phyloP scores from a whole-genome alignment of 805 yeast species.

The Monosporozyma yasuniensis region DNA sequence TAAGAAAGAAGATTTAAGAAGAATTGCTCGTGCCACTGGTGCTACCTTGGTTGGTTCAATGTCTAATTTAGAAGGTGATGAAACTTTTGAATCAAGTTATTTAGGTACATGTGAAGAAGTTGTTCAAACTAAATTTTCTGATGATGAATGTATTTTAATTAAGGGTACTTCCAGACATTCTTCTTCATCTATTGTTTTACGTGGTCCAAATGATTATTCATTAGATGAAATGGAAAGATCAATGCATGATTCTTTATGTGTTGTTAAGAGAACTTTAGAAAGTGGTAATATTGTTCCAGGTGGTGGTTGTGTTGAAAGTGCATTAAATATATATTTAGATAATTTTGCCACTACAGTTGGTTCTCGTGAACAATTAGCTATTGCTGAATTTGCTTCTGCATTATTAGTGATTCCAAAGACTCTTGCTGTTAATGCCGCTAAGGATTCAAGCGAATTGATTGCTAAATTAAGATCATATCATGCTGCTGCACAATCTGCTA shows the following conservation, averaged over 20 bases:
- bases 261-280: slow-evolving; percentile 91
- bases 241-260: slow-evolving; percentile 85
- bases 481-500: slow-evolving; percentile 84
- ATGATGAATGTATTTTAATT: slow-evolving; percentile 91
- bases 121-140: slow-evolving; percentile 80
- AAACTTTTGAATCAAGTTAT: slow-evolving; percentile 74
- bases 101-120: slow-evolving; percentile 89
- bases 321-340: slow-evolving; percentile 87
- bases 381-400: slow-evolving; percentile 93
- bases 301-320: slow-evolving; percentile 98
- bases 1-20: slow-evolving; percentile 89
- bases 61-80: slow-evolving; percentile 94
- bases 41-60: slow-evolving; percentile 80
- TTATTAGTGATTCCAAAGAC: slow-evolving; percentile 91
- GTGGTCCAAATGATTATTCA: slow-evolving; percentile 93
- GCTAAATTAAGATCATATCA: slow-evolving; percentile 95
- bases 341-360: slow-evolving; percentile 97
- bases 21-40: slow-evolving; percentile 97
- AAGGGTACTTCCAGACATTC: slow-evolving; percentile 89
- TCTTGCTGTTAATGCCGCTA: slow-evolving; percentile 93
- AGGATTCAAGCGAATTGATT: slow-evolving; percentile 88
- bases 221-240: slow-evolving; percentile 99
- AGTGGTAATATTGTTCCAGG: slow-evolving; percentile 95
- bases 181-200: slow-evolving; percentile 79
- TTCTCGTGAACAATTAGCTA: slow-evolving; percentile 93